Base-by-base conservation (phyloP, 2,329 filamentous ascomycete genomes). In the Xylaria sp. region DNA sequence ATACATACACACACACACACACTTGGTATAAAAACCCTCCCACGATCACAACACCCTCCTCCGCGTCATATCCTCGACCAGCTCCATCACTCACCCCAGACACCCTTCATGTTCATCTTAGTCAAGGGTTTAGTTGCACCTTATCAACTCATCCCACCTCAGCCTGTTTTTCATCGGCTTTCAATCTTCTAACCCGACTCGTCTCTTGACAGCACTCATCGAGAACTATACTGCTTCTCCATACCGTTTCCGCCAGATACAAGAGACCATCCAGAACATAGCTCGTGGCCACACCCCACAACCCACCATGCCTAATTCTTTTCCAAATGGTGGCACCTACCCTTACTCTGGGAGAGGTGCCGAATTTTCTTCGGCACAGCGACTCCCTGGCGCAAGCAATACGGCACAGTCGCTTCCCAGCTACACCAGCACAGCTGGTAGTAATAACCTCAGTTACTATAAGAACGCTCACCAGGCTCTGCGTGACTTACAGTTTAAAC, bases 401-500 rank as follows among this genome's bases (percentile, higher is more conserved):
- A 46, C 67, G n/a, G 37, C 70, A 13, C 69, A 67, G 41, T 63
- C 60, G 20, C 23, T 50, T 23, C 34, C 60, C 13, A 50, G 58
- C 28, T 75, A 73, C 63, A 61, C 69, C 18, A 61, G 69, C 62
- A 66, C 66, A 60, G 64, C 67, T 10, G 51, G 67, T 55, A 58
- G 66, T 37, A 73, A 58, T 52, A 62, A 57, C 44, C 58, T 58
- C 18, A 58, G 58, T 50, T 57, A 66, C 31, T 65, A 73, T 25
- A 73, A 71, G 63, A 65, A 66, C 31, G 34, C 51, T 9, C 23
- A 73, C 28, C 67, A 63, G 20, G 46, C 61, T 48, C 51, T 62
- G 44, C 51, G 68, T 34, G 76, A 73, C n/a, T 65, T 75, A 12
- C 67, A 79, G 12, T 86, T 85, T 82, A 95, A 93, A 76, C 80